These are phyloP conservation scores for Neolecta irregularis DNA, from an alignment of 1,139 yeast species.

Conservation along the genomic window DNA sequence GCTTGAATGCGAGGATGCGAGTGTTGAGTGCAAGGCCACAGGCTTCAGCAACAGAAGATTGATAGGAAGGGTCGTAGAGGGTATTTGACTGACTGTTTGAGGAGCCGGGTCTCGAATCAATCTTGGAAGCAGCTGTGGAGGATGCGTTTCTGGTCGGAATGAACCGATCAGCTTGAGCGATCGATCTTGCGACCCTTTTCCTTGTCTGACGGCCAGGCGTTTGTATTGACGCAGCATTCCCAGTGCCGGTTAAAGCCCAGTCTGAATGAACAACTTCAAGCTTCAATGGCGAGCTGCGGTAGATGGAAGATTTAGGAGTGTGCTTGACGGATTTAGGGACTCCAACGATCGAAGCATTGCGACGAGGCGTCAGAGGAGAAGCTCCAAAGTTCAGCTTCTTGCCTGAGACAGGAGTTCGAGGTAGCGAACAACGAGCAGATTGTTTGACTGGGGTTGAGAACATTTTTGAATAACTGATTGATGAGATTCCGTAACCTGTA, in stretches of 20 bases:
- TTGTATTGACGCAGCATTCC: constrained; percentile 14
- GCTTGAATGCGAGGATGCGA: constrained; percentile 74
- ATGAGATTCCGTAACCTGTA: too few species aligned
- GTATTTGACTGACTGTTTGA: not conserved
- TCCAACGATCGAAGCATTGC: constrained; percentile 12
- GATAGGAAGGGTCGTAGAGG: constrained; percentile 30
- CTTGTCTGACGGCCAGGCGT: constrained; percentile 18
- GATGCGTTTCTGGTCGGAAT: constrained; percentile 16
- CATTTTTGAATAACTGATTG: constrained; percentile 2
- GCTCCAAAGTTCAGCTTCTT: constrained; percentile 11
- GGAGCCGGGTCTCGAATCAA: constrained; percentile 7
- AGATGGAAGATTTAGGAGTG: constrained; percentile 14
- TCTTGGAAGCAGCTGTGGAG: constrained; percentile 18
- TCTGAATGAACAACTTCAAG: constrained; percentile 29
- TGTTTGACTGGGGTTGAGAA: constrained; percentile 9
- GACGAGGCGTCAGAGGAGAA: constrained; percentile 8
- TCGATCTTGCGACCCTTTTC: constrained; percentile 19
- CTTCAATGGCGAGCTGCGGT: constrained; percentile 29
- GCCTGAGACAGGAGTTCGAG: constrained; percentile 13
- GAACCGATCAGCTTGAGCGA: constrained; percentile 28
- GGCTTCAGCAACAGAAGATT: constrained; percentile 82
- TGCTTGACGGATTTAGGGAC: constrained; percentile 16
- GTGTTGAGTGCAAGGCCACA: constrained; percentile 80
- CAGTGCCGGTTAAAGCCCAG: constrained; percentile 22
- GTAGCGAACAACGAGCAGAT: constrained; percentile 11